Percentiles rank a stretch among this genome's conserved stretches.
phyloP scores from a whole-genome alignment of 1,284 basidiomycete species.

The Hemileia vastatrix region DNA sequence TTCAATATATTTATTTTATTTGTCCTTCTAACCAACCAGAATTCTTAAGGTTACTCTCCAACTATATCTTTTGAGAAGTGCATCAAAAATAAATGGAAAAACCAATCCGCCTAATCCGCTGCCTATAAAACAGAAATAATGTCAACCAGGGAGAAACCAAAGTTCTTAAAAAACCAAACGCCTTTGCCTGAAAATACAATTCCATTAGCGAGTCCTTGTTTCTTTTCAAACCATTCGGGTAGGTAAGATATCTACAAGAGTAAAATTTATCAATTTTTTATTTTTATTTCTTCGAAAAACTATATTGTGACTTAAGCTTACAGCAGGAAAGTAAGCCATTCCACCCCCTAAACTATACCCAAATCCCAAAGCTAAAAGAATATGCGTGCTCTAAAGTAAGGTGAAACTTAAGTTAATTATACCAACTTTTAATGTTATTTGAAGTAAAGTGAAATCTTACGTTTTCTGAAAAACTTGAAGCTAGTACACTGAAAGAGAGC shows the following conservation, averaged over 20 bases:
- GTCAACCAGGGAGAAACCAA: too few relatives aligned
- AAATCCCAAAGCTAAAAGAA: conserved; percentile 15
- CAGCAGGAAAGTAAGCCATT: conserved; percentile 16
- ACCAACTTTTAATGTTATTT: background rate
- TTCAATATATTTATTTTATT: too few relatives aligned
- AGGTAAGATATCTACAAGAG: conserved; percentile 13
- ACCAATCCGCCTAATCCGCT: conserved; percentile 16
- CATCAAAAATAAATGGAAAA: conserved; percentile 13
- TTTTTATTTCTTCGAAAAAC: background rate
- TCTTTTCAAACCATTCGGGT: conserved; percentile 13
- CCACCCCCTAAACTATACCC: conserved; percentile 17
- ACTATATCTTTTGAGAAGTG: conserved; percentile 4
- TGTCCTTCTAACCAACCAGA: conserved; percentile 10
- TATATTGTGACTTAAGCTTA: background rate
- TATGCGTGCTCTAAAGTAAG: conserved; percentile 10
- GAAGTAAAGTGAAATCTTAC: background rate
- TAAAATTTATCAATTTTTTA: background rate
- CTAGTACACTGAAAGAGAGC: background rate
- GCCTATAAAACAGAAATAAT: conserved; percentile 4
- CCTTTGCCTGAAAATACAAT: conserved; percentile 18
- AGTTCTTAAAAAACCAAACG: background rate
- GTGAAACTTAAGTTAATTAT: background rate
- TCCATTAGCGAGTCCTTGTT: conserved; percentile 18
- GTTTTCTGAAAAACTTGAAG: background rate
- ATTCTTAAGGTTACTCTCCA: conserved; percentile 4